These are phyloP conservation scores for Blastobotrys mokoenaii DNA, from an alignment of 805 yeast species.

Conservation along the genomic window DNA sequence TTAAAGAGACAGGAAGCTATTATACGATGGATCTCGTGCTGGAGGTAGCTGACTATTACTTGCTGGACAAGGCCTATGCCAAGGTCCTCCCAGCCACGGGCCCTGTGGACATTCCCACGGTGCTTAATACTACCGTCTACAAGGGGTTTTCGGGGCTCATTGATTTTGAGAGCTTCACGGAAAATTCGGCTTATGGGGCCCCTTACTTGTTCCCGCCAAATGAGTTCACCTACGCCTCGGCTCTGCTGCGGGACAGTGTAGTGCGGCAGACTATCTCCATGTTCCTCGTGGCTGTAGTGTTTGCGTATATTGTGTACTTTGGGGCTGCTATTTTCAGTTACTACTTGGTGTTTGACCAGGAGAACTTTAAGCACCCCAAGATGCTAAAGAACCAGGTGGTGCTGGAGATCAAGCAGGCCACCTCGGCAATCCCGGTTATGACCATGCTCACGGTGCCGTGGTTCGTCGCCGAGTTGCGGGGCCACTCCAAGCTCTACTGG, in stretches of 20 bases:
- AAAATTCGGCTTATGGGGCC: not conserved
- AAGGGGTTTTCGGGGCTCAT: not conserved
- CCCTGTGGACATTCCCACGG: too few relatives aligned
- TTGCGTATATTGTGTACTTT: slow-evolving; percentile 82
- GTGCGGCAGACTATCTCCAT: slow-evolving; percentile 65
- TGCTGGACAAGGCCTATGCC: slow-evolving; percentile 72
- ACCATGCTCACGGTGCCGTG: slow-evolving; percentile 82
- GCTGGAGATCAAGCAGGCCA: slow-evolving; percentile 72
- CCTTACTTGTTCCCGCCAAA: slow-evolving; percentile 44
- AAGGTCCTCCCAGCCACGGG: slow-evolving; percentile 42
- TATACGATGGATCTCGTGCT: slow-evolving; percentile 80
- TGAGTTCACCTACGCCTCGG: slow-evolving; percentile 52
- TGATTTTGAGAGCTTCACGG: not conserved
- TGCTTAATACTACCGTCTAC: not conserved
- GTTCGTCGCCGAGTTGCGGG: slow-evolving; percentile 76
- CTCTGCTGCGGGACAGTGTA: slow-evolving; percentile 62
- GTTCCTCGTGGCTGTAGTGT: slow-evolving; percentile 60
- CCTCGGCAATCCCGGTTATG: slow-evolving; percentile 82
- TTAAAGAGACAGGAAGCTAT: too few relatives aligned
- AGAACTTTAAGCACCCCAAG: slow-evolving; percentile 91
- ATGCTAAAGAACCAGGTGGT: slow-evolving; percentile 88
- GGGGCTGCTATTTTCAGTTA: slow-evolving; percentile 71
- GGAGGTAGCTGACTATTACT: slow-evolving; percentile 65
- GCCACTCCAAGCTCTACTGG: slow-evolving; percentile 73
- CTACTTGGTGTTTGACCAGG: slow-evolving; percentile 71